These are phyloP conservation scores for Tetrapisispora phaffii DNA, from an alignment of 805 yeast genomes.

Conservation along the genomic window DNA sequence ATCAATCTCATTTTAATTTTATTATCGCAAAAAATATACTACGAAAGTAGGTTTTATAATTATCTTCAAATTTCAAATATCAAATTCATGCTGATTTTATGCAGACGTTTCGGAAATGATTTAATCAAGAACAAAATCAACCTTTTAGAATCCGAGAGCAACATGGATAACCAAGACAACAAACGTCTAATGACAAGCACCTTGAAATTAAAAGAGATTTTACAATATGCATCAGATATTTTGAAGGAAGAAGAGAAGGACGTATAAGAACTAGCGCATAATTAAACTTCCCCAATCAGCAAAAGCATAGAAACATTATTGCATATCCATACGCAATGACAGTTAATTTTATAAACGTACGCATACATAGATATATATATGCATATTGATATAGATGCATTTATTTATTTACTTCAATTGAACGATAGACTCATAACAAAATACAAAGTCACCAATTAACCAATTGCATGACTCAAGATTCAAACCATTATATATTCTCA, in stretches of 20 bases:
- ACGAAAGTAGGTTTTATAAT: conserved; percentile 58
- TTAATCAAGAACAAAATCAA: conserved; percentile 15
- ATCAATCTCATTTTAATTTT: conserved; percentile 32
- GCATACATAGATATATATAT: no score
- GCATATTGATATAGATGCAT: no score
- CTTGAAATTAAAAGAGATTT: background rate
- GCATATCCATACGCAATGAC: no score
- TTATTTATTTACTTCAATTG: no score
- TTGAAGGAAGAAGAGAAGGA: background rate
- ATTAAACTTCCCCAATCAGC: no score
- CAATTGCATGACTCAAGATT: no score
- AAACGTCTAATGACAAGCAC: background rate
- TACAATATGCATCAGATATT: background rate
- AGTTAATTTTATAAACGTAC: no score
- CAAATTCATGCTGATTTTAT: conserved; percentile 36
- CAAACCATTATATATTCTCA: no score
- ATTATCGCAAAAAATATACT: conserved; percentile 44
- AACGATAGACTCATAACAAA: no score
- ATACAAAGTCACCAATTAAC: no score
- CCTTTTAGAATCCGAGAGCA: background rate
- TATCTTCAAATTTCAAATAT: conserved; percentile 38
- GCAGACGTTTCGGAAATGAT: conserved; percentile 13
- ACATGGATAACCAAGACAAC: background rate
- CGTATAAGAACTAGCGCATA: background rate
- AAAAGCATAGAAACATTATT: no score